Evolutionary conservation across 148 eudicot genomes (phyloP).

Genomic region (Camellia japonica): DNA sequence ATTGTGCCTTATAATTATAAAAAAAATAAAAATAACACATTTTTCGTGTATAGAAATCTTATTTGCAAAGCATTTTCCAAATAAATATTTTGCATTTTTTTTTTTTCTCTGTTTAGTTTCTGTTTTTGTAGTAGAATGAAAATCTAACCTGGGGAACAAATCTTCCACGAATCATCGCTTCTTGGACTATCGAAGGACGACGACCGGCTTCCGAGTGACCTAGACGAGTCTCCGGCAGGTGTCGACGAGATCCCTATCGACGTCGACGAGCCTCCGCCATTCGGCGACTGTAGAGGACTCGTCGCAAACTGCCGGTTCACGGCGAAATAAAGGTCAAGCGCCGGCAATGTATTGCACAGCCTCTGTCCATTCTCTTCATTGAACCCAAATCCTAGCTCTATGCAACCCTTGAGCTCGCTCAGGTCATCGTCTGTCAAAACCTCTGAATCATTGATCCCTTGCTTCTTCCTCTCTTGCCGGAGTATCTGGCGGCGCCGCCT

Average conservation of each 20-base stretch:
- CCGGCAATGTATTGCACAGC: constrained; percentile 67
- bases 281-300: constrained; percentile 61
- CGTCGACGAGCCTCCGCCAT: constrained; percentile 23
- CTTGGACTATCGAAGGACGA: constrained; percentile 41
- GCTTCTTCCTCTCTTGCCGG: constrained; percentile 35
- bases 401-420: constrained; percentile 67
- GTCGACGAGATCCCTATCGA: constrained; percentile 4
- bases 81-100: too few relatives aligned
- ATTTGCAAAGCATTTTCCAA: too few relatives aligned
- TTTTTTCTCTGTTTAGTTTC: too few relatives aligned
- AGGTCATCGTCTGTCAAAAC: constrained; percentile 55
- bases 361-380: constrained; percentile 55
- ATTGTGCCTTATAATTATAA: too few relatives aligned
- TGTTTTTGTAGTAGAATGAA: too few relatives aligned
- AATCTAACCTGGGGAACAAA: constrained; percentile 52
- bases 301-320: constrained; percentile 55
- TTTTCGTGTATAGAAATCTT: too few relatives aligned
- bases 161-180: constrained; percentile 58
- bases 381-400: constrained; percentile 88
- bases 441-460: constrained; percentile 3
- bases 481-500: constrained; percentile 56
- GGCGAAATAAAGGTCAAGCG: constrained; percentile 76
- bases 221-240: constrained; percentile 2
- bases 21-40: too few relatives aligned
- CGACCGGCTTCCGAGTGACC: constrained; percentile 29